Evolutionary conservation across 1,284 basidiomycete species (phyloP), one percentile per base, ranked within the genome.

Genomic region (Cryptococcus sp.): DNA sequence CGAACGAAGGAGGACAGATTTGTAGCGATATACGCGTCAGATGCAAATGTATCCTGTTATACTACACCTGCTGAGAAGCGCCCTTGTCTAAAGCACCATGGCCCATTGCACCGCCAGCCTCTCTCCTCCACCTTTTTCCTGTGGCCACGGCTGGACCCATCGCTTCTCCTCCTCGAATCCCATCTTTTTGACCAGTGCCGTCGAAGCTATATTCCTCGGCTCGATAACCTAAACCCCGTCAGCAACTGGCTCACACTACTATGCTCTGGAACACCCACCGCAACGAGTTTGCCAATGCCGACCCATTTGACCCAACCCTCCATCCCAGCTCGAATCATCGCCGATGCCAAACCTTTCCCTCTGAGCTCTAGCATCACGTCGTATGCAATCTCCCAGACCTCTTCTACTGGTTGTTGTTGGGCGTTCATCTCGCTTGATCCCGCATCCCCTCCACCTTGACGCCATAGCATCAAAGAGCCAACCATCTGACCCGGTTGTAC

Each of bases 301-400:
- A 52, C 7, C 48, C 48, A 50, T 2, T 19, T 23, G 22, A 41
- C 25, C 32, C 46, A 48, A 5, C 14, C 43, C 12, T 41, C 43
- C 18, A 51, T 6, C 16, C 35, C 33, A 23, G 46, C 41, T 1
- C 11, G 16, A 3, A 53, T 24, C 52, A 57, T 57, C 1, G n/a
- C 36, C 35, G 19, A 48, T 5, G 40, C 55, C 7, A 54, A 14
- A 16, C 55, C 55, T 41, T 36, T 46, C 4, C 55, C 48, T 43
- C 46, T 46, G 16, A 47, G 35, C 11, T 26, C 36, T 1, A 50
- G 50, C 40, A 42, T 21, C 11, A 57, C 5, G 37, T 57, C 52
- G 26, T 54, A 57, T 5, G 47, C 50, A 9, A 54, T 36, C 40
- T 52, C 52, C 49, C 49, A 52, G 16, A 22, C 23, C 36, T 42